These are phyloP conservation scores for Zygotorulaspora chibaensis DNA, from an alignment of 805 yeast genomes.

Conservation along the genomic window DNA sequence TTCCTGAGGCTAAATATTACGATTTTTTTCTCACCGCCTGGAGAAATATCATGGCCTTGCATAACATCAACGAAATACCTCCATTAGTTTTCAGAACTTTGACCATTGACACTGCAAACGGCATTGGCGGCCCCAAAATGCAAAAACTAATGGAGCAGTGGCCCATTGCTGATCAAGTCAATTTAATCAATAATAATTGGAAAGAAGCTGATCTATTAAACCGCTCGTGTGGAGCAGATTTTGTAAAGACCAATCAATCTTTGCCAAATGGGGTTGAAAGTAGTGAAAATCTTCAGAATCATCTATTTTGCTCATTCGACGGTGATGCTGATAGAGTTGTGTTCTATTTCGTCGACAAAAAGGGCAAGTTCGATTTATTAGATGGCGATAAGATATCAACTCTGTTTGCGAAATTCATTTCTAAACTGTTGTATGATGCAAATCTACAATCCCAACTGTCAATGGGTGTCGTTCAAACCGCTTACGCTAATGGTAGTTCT, in stretches of 20 bases:
- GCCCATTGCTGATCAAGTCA: constrained; percentile 36
- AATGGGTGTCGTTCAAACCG: constrained; percentile 92
- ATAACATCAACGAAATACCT: constrained; percentile 13
- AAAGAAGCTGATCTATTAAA: constrained; percentile 58
- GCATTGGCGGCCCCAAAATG: constrained; percentile 87
- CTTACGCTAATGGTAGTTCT: constrained; percentile 94
- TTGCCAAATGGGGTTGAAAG: constrained; percentile 56
- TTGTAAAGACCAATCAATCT: constrained; percentile 81
- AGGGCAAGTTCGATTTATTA: constrained; percentile 47
- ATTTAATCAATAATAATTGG: constrained; percentile 53
- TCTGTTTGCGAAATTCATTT: constrained; percentile 66
- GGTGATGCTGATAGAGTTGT: constrained; percentile 97
- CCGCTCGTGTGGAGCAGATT: constrained; percentile 89
- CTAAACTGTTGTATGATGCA: constrained; percentile 46
- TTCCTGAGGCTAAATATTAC: constrained; percentile 67
- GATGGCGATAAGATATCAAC: constrained; percentile 96
- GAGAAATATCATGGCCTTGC: constrained; percentile 15
- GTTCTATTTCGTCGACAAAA: constrained; percentile 54
- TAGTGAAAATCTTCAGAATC: constrained; percentile 35
- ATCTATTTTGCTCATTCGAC: constrained; percentile 78
- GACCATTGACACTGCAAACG: constrained; percentile 89
- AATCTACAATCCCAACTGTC: constrained; percentile 37
- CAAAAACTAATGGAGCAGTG: constrained; percentile 40
- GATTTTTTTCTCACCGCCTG: constrained; percentile 48
- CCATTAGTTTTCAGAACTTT: constrained; percentile 31